Evolutionary conservation across 202 grass and related monocot genomes (phyloP), one percentile per base, ranked within the genome.

Genomic region (Dendrocalamus latiflorus): DNA sequence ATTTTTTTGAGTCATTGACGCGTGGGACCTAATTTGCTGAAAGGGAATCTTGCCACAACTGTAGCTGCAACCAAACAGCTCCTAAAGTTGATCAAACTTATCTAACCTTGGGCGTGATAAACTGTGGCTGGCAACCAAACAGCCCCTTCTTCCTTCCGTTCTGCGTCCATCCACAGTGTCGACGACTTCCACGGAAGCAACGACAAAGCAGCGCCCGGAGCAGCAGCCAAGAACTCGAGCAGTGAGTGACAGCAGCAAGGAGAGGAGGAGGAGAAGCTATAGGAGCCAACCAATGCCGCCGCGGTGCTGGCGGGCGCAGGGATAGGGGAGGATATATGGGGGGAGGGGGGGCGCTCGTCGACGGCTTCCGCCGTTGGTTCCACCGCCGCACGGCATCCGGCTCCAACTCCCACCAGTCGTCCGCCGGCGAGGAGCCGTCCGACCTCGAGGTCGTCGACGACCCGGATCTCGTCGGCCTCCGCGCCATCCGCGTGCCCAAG

Each of bases 361-460:
- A 89, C 82, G 92, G 95, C 56, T 88, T 98, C 84, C 89, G 93
- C 75, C 95, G 95, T 85, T 90, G 84, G 89, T 95, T 95, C 89
- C 90, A 98, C 78, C 87, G 95, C 82, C 90, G 95, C 77, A 89
- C 83, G 9, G 65, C 43, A 3, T 59, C 56, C 42, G 79, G 86
- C 71, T 84, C 77, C 63, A 42, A 18, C 75, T 83, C 82, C 54
- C 64, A 84, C 70, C 81, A 83, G 74, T 65, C 80, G 48, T 65
- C 61, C 55, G 76, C 45, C 44, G 79, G 86, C 30, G 81, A 88
- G 53, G 89, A 91, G 33, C 20, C 88, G 22, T 48, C 85, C 7
- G 85, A 86, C 7, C 14, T 86, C 78, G 89, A 89, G 73, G 72
- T 75, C 75, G 58, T 86, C 81, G 92, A 94, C 16, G 95, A 90